Evolutionary conservation across 805 yeast species (phyloP).

Genomic region (Dipodascopsis uninucleata): DNA sequence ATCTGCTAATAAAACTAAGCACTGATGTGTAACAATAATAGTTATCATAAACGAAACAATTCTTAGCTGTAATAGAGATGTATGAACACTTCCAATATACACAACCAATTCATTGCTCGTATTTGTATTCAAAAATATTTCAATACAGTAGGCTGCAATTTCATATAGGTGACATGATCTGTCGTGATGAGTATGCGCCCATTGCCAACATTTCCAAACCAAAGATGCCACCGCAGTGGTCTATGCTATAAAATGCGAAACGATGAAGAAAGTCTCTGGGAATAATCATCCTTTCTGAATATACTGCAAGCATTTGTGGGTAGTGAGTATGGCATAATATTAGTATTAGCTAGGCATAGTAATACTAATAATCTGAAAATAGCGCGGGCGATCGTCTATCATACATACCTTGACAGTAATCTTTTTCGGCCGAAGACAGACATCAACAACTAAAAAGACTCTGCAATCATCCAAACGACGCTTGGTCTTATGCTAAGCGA

Average conservation of each 20-base stretch:
- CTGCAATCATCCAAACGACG: slow-evolving; percentile 12
- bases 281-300: slow-evolving; percentile 16
- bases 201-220: slow-evolving; percentile 22
- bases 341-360: too few species aligned
- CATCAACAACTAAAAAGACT: slow-evolving; percentile 14
- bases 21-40: neutral
- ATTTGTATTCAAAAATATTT: slow-evolving; percentile 14
- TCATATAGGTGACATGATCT: slow-evolving; percentile 27
- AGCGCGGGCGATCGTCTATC: slow-evolving; percentile 38
- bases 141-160: slow-evolving; percentile 20
- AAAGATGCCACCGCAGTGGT: slow-evolving; percentile 20
- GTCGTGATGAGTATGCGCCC: slow-evolving; percentile 25
- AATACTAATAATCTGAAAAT: too few species aligned
- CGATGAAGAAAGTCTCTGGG: slow-evolving; percentile 17
- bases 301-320: slow-evolving; percentile 20
- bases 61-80: neutral
- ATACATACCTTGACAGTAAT: neutral
- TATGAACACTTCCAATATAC: slow-evolving; percentile 23
- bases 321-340: slow-evolving; percentile 99
- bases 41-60: neutral
- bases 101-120: slow-evolving; percentile 22
- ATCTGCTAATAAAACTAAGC: neutral
- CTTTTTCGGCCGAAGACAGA: slow-evolving; percentile 11
- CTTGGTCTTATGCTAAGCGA: slow-evolving; percentile 20
- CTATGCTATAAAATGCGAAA: slow-evolving; percentile 21